Base-by-base conservation (phyloP, 1,284 basidiomycete species). In the Mycena sp. region DNA sequence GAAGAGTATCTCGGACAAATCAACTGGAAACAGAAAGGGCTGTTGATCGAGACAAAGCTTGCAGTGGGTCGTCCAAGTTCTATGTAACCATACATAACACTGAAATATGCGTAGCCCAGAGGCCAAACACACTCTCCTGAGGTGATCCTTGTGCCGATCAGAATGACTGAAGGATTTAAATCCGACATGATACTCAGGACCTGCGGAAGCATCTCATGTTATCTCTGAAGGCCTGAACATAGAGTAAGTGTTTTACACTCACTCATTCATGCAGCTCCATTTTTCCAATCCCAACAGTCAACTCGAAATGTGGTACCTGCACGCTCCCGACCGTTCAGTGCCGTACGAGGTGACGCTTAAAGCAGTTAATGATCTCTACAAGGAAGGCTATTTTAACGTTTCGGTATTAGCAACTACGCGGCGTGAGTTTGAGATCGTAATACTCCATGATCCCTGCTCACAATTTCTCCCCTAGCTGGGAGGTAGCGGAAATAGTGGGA, bases 401-500 rank as follows among this genome's bases (percentile, higher is more conserved):
- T 61, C 41, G 59, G 59, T 10, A 54, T 61, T 25, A 43, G 32
- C 44, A 61, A 61, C 45, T 62, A 57, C 45, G 43, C 43, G 7
- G 44, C 60, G 48, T 54, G 19, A 32, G 41, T 48, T 26, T 35
- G 44, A 21, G n/a, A 9, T 17, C 28, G 28, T n/a, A 19, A 19
- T 23, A n/a, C 19, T 51, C 11, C 37, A 46, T 30, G 26, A 19
- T 35, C 32, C 32, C 32, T 35, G 7, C 7, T 9, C 32, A 35
- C 7, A 35, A 14, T n/a, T 86, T 28, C 46, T 62, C 29, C 58
- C 72, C 61, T 57, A 41, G 63, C 43, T 79, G 84, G 81, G 87
- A 90, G 70, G 89, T 92, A 1, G 87, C 88, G 3, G 81, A 88
- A 71, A 86, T 90, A 10, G 80, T 86, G 19, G 71, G 70, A 4